phyloP scores from a whole-genome alignment of 2,329 filamentous ascomycete species.

The Orbilia oligospora region DNA sequence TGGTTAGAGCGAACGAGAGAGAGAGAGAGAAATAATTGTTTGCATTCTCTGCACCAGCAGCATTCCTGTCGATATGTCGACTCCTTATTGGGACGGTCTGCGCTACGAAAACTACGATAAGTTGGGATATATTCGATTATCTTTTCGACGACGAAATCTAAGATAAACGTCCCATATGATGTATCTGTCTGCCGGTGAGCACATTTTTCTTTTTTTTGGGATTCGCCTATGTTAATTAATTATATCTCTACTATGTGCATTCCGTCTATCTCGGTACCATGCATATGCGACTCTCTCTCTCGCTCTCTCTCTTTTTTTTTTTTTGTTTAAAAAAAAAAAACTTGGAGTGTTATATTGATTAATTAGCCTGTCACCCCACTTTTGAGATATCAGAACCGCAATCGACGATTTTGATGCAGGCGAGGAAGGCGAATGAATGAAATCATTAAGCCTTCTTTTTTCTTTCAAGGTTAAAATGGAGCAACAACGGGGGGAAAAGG shows the following conservation, averaged over 20 bases:
- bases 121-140: slow-evolving; percentile 18
- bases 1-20: too few relatives aligned
- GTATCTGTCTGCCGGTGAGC: slow-evolving; percentile 15
- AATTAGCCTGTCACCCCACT: slow-evolving; percentile 33
- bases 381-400: slow-evolving; percentile 43
- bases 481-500: neutral
- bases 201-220: slow-evolving; percentile 43
- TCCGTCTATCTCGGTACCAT: slow-evolving; percentile 28
- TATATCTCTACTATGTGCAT: slow-evolving; percentile 15
- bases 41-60: neutral
- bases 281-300: neutral
- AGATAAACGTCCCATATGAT: neutral
- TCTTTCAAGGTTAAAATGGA: neutral
- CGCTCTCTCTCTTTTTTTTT: too few relatives aligned
- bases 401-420: slow-evolving; percentile 1
- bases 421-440: neutral
- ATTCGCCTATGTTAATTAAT: slow-evolving; percentile 2
- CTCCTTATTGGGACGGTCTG: neutral
- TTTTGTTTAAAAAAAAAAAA: too few relatives aligned
- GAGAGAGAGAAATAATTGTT: neutral
- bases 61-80: slow-evolving; percentile 9
- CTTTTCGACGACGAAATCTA: neutral
- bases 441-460: neutral
- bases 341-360: too few relatives aligned
- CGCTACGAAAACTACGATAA: slow-evolving; percentile 7